Base-by-base conservation (phyloP, 805 yeast genomes). In the Metschnikowia bowlesiae region DNA sequence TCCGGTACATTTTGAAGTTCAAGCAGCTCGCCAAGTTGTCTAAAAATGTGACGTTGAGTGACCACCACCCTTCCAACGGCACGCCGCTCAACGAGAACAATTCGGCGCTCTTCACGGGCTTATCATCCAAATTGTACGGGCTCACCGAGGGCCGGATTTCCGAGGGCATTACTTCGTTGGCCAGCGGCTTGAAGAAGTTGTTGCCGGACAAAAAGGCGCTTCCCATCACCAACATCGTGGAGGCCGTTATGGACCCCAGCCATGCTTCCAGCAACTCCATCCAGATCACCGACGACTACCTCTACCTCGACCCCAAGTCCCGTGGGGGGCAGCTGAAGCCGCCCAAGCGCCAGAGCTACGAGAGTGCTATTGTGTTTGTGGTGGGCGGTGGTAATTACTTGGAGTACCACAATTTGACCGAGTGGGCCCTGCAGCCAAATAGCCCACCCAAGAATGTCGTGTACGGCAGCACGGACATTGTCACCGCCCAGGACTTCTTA, bases 361-460 rank as follows among this genome's bases (percentile, higher is more conserved):
- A 82, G 52, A 94, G 89, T 57, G 82, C 95, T 1, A 72, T 89
- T 45, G 96, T 94, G 18, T 94, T 94, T 66, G 89, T 91, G 47
- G 91, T 94, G 49, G 99, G 99, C 28, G 99, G 99, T 34, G 98
- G 98, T 44, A 91, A 89, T 67, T 94, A 90, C 65, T 71, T 88
- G 54, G 99, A 94, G 70, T 94, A 92, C 65, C 95, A 91, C 52
- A 92, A 92, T 62, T 78, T 94, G 62, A 96, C 89, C 67, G 96
- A 91, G 66, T 91, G 96, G 95, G 81, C 82, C 0, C 65, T 68
- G 13, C 62, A 57, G 42, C 72, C 75, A 38, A 68, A 62, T 46
- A 66, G 62, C 50, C 52, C 60, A 5, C 53, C 63, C 8, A 85
- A 81, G 63, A 73, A 74, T 34, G 87, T 94, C 32, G 80, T 87